phyloP scores from a whole-genome alignment of 2,329 filamentous ascomycete genomes.

The Calycina herbarum region DNA sequence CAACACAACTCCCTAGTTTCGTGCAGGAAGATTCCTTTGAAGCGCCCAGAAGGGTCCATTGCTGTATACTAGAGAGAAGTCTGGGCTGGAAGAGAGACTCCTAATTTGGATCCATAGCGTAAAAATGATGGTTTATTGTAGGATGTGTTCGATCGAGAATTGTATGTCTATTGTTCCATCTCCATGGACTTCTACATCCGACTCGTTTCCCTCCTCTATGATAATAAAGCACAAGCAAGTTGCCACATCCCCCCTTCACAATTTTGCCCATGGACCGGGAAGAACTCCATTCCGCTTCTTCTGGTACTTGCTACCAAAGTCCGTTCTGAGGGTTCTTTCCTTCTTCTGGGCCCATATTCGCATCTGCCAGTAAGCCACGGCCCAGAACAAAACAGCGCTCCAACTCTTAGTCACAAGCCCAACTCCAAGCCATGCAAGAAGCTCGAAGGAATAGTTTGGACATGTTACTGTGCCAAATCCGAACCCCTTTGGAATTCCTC shows the following conservation, averaged over 20 bases:
- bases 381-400: constrained; percentile 74
- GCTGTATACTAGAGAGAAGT: neutral
- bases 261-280: constrained; percentile 45
- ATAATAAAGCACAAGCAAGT: neutral
- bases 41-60: neutral
- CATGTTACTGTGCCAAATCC: constrained; percentile 88
- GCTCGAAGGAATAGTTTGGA: constrained; percentile 96
- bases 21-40: neutral
- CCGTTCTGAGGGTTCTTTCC: constrained; percentile 78
- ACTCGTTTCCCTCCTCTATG: neutral
- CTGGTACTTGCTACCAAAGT: constrained; percentile 93
- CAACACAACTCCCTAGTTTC: neutral
- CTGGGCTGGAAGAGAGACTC: neutral
- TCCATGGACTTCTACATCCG: neutral
- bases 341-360: constrained; percentile 85
- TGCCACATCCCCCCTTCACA: neutral
- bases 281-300: constrained; percentile 86
- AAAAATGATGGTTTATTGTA: neutral
- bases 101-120: neutral
- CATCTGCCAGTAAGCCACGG: constrained; percentile 77
- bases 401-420: constrained; percentile 78
- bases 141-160: neutral
- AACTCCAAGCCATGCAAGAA: constrained; percentile 81
- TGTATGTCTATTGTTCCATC: neutral
- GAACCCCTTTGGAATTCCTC: constrained; percentile 83